Conservation (phyloP, 441 rosid species). For the Gossypium lobatum region DNA sequence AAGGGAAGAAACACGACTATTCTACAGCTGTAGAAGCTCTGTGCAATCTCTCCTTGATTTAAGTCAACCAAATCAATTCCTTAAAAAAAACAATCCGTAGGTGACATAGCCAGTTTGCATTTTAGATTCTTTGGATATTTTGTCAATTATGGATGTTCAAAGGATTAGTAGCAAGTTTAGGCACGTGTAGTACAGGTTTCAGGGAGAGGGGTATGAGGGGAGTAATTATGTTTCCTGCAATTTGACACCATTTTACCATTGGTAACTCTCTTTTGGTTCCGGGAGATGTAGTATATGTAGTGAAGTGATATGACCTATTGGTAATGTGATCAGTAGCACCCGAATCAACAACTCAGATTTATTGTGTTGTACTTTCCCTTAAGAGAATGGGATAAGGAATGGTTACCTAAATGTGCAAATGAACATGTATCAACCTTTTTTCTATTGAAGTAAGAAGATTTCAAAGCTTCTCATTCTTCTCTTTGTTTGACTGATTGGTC, state of each 20-base stretch:
- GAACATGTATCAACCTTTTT: not conserved
- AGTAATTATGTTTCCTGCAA: not conserved
- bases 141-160: not conserved
- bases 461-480: not conserved
- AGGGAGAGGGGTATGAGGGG: not conserved
- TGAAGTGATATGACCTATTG: not conserved
- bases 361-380: not conserved
- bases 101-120: not conserved
- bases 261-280: not conserved
- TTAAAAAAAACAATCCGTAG: not conserved
- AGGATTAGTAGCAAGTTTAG: not conserved
- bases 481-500: slow-evolving; percentile 1
- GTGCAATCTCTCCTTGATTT: not conserved
- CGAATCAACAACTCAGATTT: no score
- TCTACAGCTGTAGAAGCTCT: not conserved
- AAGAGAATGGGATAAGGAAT: not conserved
- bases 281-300: not conserved
- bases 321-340: not conserved
- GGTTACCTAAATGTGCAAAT: slow-evolving; percentile 2
- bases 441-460: not conserved
- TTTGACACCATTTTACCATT: not conserved
- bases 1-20: not conserved
- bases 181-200: not conserved
- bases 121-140: not conserved
- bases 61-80: not conserved